These are phyloP conservation scores for Saitozyma sp. DNA, from an alignment of 768 basidiomycete genomes.

Conservation along the genomic window DNA sequence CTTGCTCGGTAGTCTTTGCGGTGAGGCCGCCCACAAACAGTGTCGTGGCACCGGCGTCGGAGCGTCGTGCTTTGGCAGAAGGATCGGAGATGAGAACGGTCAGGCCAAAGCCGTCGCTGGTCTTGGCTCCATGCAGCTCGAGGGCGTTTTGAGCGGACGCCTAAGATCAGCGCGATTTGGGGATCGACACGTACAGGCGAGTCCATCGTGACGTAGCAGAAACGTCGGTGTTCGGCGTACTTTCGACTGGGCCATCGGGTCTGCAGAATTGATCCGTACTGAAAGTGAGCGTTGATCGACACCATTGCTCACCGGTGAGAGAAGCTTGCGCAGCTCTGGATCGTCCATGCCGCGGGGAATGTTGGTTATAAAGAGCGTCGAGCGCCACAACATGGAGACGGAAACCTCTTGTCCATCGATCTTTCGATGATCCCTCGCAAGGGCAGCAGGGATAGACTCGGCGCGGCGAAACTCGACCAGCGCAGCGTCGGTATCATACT, in stretches of 20 bases:
- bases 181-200: conserved; percentile 64
- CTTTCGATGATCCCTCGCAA: conserved; percentile 93
- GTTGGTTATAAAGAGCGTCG: conserved; percentile 93
- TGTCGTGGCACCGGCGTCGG: conserved; percentile 80
- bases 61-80: conserved; percentile 80
- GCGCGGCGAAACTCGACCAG: conserved; percentile 82
- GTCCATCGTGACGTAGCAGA: conserved; percentile 91
- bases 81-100: conserved; percentile 89
- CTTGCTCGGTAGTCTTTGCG: conserved; percentile 71
- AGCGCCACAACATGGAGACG: conserved; percentile 89
- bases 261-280: conserved; percentile 91
- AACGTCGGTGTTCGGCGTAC: conserved; percentile 83
- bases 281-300: conserved; percentile 5
- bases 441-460: conserved; percentile 76
- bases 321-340: conserved; percentile 68
- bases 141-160: conserved; percentile 66
- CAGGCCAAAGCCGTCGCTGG: conserved; percentile 60
- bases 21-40: conserved; percentile 85
- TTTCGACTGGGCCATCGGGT: conserved; percentile 98
- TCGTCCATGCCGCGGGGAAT: conserved; percentile 87
- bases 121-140: conserved; percentile 71
- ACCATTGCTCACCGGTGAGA: conserved; percentile 65
- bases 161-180: conserved; percentile 50
- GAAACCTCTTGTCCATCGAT: conserved; percentile 71
- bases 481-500: conserved; percentile 66